Conservation (phyloP, 192 early-diverging fungal species). For the Coemansia sp. region DNA sequence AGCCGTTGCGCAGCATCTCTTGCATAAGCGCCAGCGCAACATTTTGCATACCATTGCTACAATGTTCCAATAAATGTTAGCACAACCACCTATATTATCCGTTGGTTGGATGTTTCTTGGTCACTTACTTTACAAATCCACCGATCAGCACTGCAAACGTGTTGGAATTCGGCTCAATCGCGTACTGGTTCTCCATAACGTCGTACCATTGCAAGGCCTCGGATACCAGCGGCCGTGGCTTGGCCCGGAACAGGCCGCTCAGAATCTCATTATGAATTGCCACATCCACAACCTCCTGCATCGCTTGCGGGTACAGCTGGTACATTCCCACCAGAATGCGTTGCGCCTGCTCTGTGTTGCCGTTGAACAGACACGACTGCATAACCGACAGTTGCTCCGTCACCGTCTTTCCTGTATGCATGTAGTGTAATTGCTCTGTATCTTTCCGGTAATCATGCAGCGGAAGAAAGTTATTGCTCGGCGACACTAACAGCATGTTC, state of each 20-base stretch:
- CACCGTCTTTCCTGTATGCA: slow-evolving; percentile 51
- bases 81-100: not conserved
- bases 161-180: slow-evolving; percentile 61
- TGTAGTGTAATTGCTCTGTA: slow-evolving; percentile 25
- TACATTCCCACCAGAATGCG: slow-evolving; percentile 66
- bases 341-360: slow-evolving; percentile 72
- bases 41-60: slow-evolving; percentile 38
- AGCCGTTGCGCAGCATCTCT: slow-evolving; percentile 48
- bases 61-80: slow-evolving; percentile 7
- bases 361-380: slow-evolving; percentile 74
- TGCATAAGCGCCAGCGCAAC: slow-evolving; percentile 51
- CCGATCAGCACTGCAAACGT: slow-evolving; percentile 80
- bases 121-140: slow-evolving; percentile 60
- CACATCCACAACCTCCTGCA: slow-evolving; percentile 67
- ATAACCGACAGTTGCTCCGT: slow-evolving; percentile 75
- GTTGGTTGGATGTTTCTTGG: not conserved
- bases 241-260: slow-evolving; percentile 62
- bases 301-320: slow-evolving; percentile 66
- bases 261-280: slow-evolving; percentile 82
- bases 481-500: slow-evolving; percentile 20
- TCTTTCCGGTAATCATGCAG: slow-evolving; percentile 21
- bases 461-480: slow-evolving; percentile 17
- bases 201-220: slow-evolving; percentile 74
- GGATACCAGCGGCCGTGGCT: slow-evolving; percentile 55
- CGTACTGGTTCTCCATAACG: slow-evolving; percentile 55